Percentiles rank a stretch among this genome's conserved stretches.
Evolutionary conservation across 495 filamentous ascomycete species (phyloP).

Genomic region (Penicillium mononematosum): DNA sequence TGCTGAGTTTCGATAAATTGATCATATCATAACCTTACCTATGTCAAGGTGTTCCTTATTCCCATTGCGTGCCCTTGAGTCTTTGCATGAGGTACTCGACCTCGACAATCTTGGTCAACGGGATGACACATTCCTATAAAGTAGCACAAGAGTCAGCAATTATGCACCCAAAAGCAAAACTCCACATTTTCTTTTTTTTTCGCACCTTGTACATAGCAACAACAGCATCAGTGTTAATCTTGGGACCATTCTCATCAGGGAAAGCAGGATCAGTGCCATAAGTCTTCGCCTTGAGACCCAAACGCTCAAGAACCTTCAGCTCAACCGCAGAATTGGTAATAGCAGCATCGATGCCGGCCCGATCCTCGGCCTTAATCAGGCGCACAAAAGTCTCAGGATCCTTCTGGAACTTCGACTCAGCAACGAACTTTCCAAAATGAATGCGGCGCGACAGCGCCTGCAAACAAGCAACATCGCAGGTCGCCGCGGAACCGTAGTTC

Average conservation of each 20-base stretch:
- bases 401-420: conserved; percentile 92
- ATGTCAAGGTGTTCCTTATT: conserved; percentile 34
- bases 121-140: conserved; percentile 82
- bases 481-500: conserved; percentile 93
- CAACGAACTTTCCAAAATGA: conserved; percentile 98
- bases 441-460: conserved; percentile 90
- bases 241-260: conserved; percentile 53
- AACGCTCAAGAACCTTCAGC: conserved; percentile 82
- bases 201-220: conserved; percentile 86
- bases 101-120: conserved; percentile 94
- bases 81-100: conserved; percentile 97
- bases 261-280: conserved; percentile 89
- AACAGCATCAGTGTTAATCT: conserved; percentile 92
- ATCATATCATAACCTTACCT: conserved; percentile 26
- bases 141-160: conserved; percentile 23
- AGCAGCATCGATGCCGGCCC: conserved; percentile 76
- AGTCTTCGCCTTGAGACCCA: conserved; percentile 88
- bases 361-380: conserved; percentile 76
- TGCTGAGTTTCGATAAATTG: conserved; percentile 15
- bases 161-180: not conserved
- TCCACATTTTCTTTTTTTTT: not conserved
- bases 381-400: conserved; percentile 76
- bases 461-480: conserved; percentile 84
- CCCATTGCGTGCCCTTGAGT: conserved; percentile 67
- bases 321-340: conserved; percentile 92